These are phyloP conservation scores for Cerioporus squamosus DNA, from an alignment of 1,284 basidiomycete genomes.

Conservation along the genomic window DNA sequence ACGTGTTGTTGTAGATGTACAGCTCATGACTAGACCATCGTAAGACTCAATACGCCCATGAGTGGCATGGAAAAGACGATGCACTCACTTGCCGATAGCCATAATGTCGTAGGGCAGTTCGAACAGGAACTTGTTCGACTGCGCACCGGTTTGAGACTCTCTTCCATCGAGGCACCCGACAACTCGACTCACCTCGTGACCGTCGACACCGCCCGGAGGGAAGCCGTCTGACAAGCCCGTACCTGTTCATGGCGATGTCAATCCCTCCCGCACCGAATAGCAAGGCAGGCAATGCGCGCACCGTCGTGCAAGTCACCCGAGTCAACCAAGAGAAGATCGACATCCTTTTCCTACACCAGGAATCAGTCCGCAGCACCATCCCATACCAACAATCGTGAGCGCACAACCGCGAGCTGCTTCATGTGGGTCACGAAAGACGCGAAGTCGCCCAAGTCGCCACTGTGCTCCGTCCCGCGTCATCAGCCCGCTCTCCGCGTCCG, in stretches of 20 bases:
- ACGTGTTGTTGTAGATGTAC: slow-evolving; percentile 77
- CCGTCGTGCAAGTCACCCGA: slow-evolving; percentile 86
- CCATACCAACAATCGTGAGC: background rate
- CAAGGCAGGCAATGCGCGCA: slow-evolving; percentile 35
- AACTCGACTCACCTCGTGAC: slow-evolving; percentile 57
- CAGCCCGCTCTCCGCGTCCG: background rate
- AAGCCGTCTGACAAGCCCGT: slow-evolving; percentile 78
- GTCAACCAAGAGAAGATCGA: slow-evolving; percentile 73
- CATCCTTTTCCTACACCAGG: slow-evolving; percentile 56
- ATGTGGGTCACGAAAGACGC: slow-evolving; percentile 82
- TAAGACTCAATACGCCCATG: background rate
- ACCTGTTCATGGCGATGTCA: slow-evolving; percentile 36
- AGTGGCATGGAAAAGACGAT: no score
- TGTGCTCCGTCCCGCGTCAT: slow-evolving; percentile 20
- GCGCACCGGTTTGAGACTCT: background rate
- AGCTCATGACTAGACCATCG: slow-evolving; percentile 74
- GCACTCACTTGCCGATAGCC: slow-evolving; percentile 79
- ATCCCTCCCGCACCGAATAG: background rate
- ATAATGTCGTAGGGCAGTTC: slow-evolving; percentile 84
- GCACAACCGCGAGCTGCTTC: slow-evolving; percentile 67
- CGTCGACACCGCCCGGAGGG: slow-evolving; percentile 72
- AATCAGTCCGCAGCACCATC: background rate
- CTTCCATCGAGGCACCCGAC: background rate
- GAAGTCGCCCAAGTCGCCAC: slow-evolving; percentile 82
- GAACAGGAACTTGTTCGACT: slow-evolving; percentile 76